Conservation (phyloP, 345 rosid species). For the Eucalyptus microcorys region DNA sequence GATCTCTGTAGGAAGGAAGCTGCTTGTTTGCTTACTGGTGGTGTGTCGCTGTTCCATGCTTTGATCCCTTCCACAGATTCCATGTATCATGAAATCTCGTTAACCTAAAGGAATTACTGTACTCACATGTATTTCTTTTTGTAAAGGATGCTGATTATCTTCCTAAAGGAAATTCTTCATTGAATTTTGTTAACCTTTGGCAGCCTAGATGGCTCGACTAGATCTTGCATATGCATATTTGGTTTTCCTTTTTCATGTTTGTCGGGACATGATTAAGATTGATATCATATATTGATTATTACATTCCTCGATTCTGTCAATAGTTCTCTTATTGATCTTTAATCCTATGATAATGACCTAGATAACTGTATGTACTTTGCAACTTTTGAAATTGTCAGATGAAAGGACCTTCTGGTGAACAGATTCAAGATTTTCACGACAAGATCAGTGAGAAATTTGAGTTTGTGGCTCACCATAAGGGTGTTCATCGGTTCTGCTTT, state of each 20-base stretch:
- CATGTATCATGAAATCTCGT: no score
- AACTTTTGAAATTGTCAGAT: conserved; percentile 19
- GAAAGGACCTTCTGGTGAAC: conserved; percentile 54
- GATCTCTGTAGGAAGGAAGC: no score
- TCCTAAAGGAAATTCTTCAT: not conserved
- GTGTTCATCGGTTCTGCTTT: conserved; percentile 62
- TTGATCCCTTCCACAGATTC: no score
- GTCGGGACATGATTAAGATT: not conserved
- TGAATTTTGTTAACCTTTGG: not conserved
- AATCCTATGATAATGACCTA: not conserved
- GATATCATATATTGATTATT: not conserved
- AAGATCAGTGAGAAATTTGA: conserved; percentile 61
- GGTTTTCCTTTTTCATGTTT: not conserved
- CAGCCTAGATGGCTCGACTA: not conserved
- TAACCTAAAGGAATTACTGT: not conserved
- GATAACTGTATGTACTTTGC: not conserved
- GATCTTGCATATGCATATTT: not conserved
- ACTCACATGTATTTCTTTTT: not conserved
- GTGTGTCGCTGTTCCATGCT: no score
- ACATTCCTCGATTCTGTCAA: not conserved
- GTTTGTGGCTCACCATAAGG: conserved; percentile 47
- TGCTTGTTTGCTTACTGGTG: no score
- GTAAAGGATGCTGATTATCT: not conserved
- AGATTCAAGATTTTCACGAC: conserved; percentile 48
- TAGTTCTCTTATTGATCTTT: not conserved